Conservation (phyloP, 495 filamentous ascomycete species). For the Lophiostoma macrostomum region DNA sequence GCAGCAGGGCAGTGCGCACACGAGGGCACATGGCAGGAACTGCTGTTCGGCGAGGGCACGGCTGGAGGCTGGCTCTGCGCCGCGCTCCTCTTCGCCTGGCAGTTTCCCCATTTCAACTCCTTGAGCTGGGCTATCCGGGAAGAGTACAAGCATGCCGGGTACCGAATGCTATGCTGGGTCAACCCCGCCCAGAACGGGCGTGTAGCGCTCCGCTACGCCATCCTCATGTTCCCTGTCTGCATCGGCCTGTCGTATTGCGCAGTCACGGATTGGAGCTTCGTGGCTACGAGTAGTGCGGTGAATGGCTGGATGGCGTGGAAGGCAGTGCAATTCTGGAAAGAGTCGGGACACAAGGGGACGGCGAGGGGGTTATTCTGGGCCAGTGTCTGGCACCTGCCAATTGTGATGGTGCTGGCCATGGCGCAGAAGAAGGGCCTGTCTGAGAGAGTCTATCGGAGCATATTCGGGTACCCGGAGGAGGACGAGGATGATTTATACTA, state of each 20-base stretch:
- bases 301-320: constrained; percentile 85
- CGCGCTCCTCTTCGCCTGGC: constrained; percentile 85
- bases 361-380: constrained; percentile 93
- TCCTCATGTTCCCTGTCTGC: constrained; percentile 86
- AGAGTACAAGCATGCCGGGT: constrained; percentile 84
- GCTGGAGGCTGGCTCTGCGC: constrained; percentile 89
- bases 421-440: constrained; percentile 93
- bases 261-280: constrained; percentile 85
- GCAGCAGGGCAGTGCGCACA: constrained; percentile 85
- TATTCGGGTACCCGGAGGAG: constrained; percentile 53
- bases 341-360: constrained; percentile 72
- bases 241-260: constrained; percentile 73
- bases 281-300: constrained; percentile 72
- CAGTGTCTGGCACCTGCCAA: constrained; percentile 93
- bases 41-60: constrained; percentile 67
- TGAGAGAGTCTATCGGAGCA: constrained; percentile 73
- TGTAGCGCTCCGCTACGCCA: constrained; percentile 82
- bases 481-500: constrained; percentile 45
- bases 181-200: constrained; percentile 80
- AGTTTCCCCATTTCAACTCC: constrained; percentile 97
- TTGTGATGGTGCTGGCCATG: constrained; percentile 85
- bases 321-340: constrained; percentile 77
- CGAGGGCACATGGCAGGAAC: constrained; percentile 67
- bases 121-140: constrained; percentile 82
- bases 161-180: constrained; percentile 86